Percentiles rank a stretch among this genome's conserved stretches.
These are phyloP conservation scores for Lichtheimia ornata DNA, from an alignment of 371 early-diverging fungal genomes.

Conservation along the genomic window DNA sequence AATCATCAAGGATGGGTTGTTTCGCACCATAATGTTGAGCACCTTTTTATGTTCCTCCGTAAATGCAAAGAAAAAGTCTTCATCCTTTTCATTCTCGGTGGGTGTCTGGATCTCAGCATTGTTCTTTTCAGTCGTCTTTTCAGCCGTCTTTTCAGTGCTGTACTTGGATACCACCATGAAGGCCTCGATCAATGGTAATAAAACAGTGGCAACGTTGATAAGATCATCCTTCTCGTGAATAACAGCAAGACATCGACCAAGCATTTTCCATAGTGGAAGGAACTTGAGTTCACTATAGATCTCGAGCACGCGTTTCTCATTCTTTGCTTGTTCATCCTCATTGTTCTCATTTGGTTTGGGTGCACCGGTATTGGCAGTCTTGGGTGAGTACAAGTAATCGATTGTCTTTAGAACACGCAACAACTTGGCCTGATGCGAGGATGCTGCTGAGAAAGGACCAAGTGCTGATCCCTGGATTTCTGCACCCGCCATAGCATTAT, in stretches of 20 bases:
- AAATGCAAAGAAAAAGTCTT: constrained; percentile 82
- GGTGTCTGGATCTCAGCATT: too few species aligned
- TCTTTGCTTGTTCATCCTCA: constrained; percentile 25
- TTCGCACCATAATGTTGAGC: constrained; percentile 95
- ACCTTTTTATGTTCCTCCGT: constrained; percentile 96
- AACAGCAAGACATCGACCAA: constrained; percentile 73
- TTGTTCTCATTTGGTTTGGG: constrained; percentile 13
- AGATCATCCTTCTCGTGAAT: constrained; percentile 80
- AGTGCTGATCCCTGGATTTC: constrained; percentile 66
- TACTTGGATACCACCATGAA: constrained; percentile 95
- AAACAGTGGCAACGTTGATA: constrained; percentile 89
- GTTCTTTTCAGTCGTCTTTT: too few species aligned
- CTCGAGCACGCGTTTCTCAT: constrained; percentile 60
- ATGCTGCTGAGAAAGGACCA: constrained; percentile 78
- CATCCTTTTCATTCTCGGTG: constrained; percentile 33
- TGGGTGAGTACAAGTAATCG: constrained; percentile 77
- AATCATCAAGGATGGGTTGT: constrained; percentile 93
- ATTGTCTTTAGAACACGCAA: constrained; percentile 92
- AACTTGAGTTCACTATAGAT: constrained; percentile 78
- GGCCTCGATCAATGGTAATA: constrained; percentile 93
- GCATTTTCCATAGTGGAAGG: constrained; percentile 76
- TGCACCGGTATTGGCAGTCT: constrained; percentile 19
- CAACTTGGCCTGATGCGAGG: constrained; percentile 89
- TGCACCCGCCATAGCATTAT: constrained; percentile 56
- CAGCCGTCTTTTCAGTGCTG: constrained; percentile 38